These are phyloP conservation scores for Tylopilus plumbeoviolaceoides DNA, from an alignment of 768 basidiomycete species.

Conservation along the genomic window DNA sequence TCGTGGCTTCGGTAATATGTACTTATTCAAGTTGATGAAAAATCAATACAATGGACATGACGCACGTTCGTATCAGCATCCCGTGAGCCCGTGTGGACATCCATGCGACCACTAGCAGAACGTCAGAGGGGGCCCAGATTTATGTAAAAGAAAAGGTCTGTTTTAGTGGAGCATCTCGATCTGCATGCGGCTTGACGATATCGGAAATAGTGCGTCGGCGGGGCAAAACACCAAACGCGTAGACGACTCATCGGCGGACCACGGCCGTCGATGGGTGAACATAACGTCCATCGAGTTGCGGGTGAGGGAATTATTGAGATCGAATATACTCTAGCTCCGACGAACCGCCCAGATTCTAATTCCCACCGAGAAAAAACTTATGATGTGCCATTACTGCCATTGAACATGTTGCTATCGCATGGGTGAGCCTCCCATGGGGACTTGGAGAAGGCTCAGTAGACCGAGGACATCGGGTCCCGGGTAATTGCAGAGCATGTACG, in stretches of 20 bases:
- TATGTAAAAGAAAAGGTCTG: background rate
- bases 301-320: background rate
- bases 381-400: no score
- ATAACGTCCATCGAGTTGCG: no score
- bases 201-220: background rate
- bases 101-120: background rate
- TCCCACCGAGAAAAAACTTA: no score
- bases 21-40: background rate
- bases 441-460: no score
- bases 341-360: no score
- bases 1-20: background rate
- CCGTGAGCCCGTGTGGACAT: background rate
- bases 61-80: background rate
- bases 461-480: no score
- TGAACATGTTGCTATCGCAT: no score
- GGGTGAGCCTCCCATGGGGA: no score
- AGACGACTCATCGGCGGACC: no score
- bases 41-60: background rate
- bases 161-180: background rate
- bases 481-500: no score
- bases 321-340: no score
- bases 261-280: no score
- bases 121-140: background rate
- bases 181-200: background rate
- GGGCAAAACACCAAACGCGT: background rate